These are phyloP conservation scores for Rosa rugosa DNA, from an alignment of 306 rosid genomes.

Conservation along the genomic window DNA sequence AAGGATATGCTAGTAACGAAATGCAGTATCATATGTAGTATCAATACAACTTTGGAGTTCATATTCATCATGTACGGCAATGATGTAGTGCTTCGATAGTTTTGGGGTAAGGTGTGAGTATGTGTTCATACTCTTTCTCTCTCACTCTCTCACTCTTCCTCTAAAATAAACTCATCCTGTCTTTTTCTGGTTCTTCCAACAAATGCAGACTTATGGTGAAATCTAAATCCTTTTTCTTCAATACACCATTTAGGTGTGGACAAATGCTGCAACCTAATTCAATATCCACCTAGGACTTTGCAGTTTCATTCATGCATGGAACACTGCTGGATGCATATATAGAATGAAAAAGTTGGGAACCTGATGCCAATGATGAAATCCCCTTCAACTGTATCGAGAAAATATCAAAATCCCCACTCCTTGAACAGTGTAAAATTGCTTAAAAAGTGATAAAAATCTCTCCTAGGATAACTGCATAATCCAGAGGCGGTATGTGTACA, in stretches of 20 bases:
- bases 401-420: not conserved
- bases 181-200: not conserved
- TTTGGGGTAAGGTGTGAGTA: not conserved
- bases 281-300: not conserved
- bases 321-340: not conserved
- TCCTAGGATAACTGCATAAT: slow-evolving; percentile 1
- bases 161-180: not conserved
- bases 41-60: not conserved
- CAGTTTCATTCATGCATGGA: not conserved
- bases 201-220: not conserved
- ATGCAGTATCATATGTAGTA: not conserved
- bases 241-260: not conserved
- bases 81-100: not conserved
- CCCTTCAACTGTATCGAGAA: not conserved
- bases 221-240: not conserved
- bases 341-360: not conserved
- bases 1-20: not conserved
- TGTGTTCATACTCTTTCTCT: not conserved
- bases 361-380: not conserved
- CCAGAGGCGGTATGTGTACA: not conserved
- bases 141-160: not conserved
- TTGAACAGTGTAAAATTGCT: not conserved
- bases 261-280: not conserved
- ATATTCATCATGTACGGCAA: slow-evolving; percentile 4
- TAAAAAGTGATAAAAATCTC: not conserved